Base-by-base conservation (phyloP, 495 filamentous ascomycete species). In the Daldinia loculata region DNA sequence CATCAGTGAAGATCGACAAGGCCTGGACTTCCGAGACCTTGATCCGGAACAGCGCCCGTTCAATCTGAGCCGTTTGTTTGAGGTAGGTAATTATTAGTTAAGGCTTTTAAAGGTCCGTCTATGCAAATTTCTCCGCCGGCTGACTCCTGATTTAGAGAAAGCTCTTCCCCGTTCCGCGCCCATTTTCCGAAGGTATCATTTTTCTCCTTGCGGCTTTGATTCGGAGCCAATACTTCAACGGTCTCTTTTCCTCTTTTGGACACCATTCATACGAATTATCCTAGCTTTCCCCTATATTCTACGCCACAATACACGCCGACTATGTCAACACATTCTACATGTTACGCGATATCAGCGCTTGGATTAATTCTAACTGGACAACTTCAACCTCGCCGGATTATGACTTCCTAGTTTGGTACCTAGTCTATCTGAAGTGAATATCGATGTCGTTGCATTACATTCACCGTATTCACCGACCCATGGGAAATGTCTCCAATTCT, bases 391-490 rank as follows among this genome's bases (percentile, higher is more conserved):
- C 66, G 64, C 43, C 72, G 55, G 14, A 58, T 63, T 6, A 76
- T 67, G 17, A 70, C 56, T 11, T 64, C 67, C 55, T 34, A 63
- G 74, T 48, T 59, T 38, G 38, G 64, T 41, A n/a, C n/a, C n/a
- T n/a, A 61, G 53, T 34, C 6, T 50, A 6, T n/a, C 36, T 66
- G 22, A 36, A 57, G 53, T 66, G 53, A 38, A 61, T 63, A 61
- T 69, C 38, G 3, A 45, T 50, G 14, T 83, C 84, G 61, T 84
- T 79, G 67, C 89, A 91, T 88, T 83, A 4, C 88, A 32, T 69
- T 67, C 4, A 80, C 82, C 65, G 90, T 87, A 67, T 92, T 89
- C 17, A 83, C 89, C 48, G 90, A 76, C 63, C 26, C 50, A 77
- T 62, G 45, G 79, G 14, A 53, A 15, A 48, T 55, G 19, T 27